Evolutionary conservation across 257 asterid species (phyloP).

Genomic region (Echium plantagineum): DNA sequence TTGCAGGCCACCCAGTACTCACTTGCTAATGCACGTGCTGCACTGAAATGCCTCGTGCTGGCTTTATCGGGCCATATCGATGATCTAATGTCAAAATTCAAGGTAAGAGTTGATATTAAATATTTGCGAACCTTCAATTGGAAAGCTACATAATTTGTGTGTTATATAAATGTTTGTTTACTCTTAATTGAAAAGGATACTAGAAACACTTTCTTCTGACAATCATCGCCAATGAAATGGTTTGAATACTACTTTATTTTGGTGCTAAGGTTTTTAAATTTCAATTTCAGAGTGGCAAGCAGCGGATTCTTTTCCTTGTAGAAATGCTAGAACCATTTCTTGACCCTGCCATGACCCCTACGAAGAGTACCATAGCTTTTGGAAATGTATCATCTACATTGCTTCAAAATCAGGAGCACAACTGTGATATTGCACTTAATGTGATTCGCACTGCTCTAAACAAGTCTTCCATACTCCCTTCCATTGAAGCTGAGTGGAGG

Average conservation of each 20-base stretch:
- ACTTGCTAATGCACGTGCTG: slow-evolving; percentile 75
- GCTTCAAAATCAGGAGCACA: slow-evolving; percentile 57
- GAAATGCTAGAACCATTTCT: slow-evolving; percentile 95
- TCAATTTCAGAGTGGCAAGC: slow-evolving; percentile 66
- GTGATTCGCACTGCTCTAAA: slow-evolving; percentile 61
- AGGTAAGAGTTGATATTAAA: slow-evolving; percentile 33
- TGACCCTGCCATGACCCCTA: slow-evolving; percentile 79
- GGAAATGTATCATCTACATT: slow-evolving; percentile 62
- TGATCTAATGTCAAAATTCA: slow-evolving; percentile 65
- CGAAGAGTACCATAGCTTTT: slow-evolving; percentile 71
- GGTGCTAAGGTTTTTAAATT: slow-evolving; percentile 13
- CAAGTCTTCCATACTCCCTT: slow-evolving; percentile 69
- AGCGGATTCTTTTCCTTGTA: slow-evolving; percentile 69
- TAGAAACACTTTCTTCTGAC: background rate
- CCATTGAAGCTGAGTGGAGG: slow-evolving; percentile 93
- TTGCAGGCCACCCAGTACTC: slow-evolving; percentile 63
- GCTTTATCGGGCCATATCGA: slow-evolving; percentile 93
- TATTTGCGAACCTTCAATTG: background rate
- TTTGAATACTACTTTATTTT: slow-evolving; percentile 9
- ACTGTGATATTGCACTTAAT: slow-evolving; percentile 63
- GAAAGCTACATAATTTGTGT: background rate
- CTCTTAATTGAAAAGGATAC: background rate
- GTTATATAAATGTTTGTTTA: too few relatives aligned
- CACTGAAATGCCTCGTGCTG: slow-evolving; percentile 76
- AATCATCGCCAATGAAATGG: background rate